Base-by-base conservation (phyloP, 306 rosid genomes). In the Spatholobus suberectus region DNA sequence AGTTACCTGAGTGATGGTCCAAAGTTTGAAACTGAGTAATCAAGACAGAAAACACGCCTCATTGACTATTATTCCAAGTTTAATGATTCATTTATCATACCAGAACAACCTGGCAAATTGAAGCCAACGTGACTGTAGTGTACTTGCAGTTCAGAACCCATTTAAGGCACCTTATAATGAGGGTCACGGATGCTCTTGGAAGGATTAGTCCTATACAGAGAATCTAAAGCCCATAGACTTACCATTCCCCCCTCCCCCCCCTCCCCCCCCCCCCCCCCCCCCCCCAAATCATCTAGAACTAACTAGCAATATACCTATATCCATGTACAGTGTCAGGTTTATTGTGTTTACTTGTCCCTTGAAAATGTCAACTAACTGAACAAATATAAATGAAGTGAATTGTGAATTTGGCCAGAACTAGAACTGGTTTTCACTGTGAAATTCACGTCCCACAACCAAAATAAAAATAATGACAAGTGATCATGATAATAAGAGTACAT, bases 31-130 rank as follows among this genome's bases (percentile, higher is more conserved):
- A 58, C 51, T 58, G 20, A 20, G 37, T 70, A 29, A 58, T 58
- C 57, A 32, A 59, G 52, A 32, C 18, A 61, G 26, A 41, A 81
- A 29, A 44, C 29, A 57, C 1, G 61, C 49, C 34, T 40, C 41
- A 37, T 51, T 67, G 29, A 51, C 62, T 20, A 6, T 26, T 52
- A 38, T 78, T 38, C 76, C 15, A 68, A 24, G 21, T 29, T 12
- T 62, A 67, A 10, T 52, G 44, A 54, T 54, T 69, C 46, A 69
- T 57, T 80, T 55, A 43, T 34, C 69, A 43, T 29, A 6, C 13
- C 7, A 41, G 37, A 70, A 57, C 78, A 80, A 41, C 24, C 26
- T 80, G 26, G 35, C 2, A 57, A 80, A 57, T 35, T 24, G 41
- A 69, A 52, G 27, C 37, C 47, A 29, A 57, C 8, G 34, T 55